Base-by-base conservation (phyloP, 805 yeast genomes). In the Metschnikowia amazonensis region DNA sequence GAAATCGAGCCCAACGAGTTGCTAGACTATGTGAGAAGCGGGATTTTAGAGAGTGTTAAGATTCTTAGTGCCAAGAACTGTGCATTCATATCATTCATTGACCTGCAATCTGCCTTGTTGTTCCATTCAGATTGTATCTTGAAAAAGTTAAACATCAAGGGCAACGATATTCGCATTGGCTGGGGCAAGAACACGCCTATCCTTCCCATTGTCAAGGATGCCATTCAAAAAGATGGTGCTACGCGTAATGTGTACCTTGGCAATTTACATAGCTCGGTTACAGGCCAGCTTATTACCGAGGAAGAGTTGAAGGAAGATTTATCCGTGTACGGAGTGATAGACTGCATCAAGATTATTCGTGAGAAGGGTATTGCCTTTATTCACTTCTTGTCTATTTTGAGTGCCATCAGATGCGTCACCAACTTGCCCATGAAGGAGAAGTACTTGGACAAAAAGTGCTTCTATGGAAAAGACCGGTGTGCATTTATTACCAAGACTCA, bases 401-500 rank as follows among this genome's bases (percentile, higher is more conserved):
- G 87, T 45, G 97, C 98, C n/a, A 82, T 89, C 38, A 79, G 84
- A 64, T 89, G 86, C 48, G 97, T 89, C 36, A 80, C 86, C 41
- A 79, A 80, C 47, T 72, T 94, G 45, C 86, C 92, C 1, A 69
- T 78, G 27, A 66, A 73, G 39, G 82, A 81, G 31, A 82, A 81
- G 58, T 92, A 89, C 72, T 71, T 76, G 46, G 84, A 82, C 52
- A 81, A 85, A 47, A 88, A 87, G 64, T 85, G 95, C 34, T 87
- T 80, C 58, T 90, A 88, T 60, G 98, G 97, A 49, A 90, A 89
- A 64, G 98, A 92, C 66, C 76, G 98, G 66, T 87, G 94, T 70
- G 96, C 97, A 2, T 89, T 89, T 59, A 87, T 92, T 36, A 89
- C 97, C 21, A 89, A 88, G 64, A 86, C 97, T 14, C 97, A 94